phyloP scores from a whole-genome alignment of 2,329 filamentous ascomycete genomes.

The Rutstroemia sp. region DNA sequence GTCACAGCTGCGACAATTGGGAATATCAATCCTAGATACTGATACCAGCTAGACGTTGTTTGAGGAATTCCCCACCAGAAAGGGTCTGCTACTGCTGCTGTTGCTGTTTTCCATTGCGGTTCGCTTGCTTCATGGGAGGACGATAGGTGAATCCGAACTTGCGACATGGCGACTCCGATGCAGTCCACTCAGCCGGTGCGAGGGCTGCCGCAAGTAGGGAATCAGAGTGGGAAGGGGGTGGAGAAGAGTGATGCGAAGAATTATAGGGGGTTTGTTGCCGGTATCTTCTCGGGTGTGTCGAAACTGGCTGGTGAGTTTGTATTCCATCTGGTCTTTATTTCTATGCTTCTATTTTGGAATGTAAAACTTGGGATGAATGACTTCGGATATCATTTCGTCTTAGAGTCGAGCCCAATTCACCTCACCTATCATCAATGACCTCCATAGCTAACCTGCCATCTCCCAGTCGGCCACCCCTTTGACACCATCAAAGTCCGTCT shows the following conservation, averaged over 20 bases:
- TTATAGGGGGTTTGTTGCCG: constrained; percentile 95
- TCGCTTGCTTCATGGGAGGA: not conserved
- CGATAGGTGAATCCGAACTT: not conserved
- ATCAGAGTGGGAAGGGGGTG: constrained; percentile 12
- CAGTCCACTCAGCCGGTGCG: not conserved
- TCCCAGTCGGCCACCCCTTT: constrained; percentile 64
- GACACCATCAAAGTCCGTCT: constrained; percentile 96
- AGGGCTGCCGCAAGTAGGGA: not conserved
- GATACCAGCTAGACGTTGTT: too few relatives aligned
- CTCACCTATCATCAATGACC: too few relatives aligned
- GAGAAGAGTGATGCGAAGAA: constrained; percentile 34
- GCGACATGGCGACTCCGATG: not conserved
- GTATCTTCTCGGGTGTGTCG: constrained; percentile 89
- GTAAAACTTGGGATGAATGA: not conserved
- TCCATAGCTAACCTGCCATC: not conserved
- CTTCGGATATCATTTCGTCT: not conserved
- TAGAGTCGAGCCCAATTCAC: too few relatives aligned
- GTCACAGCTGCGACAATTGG: too few relatives aligned
- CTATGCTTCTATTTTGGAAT: too few relatives aligned
- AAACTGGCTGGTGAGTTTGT: constrained; percentile 68
- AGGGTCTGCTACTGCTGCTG: too few relatives aligned
- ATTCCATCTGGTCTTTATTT: not conserved
- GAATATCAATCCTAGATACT: too few relatives aligned
- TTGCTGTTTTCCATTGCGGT: too few relatives aligned
- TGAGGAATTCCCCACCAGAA: too few relatives aligned